These are phyloP conservation scores for Fusarium devonianum DNA, from an alignment of 2,329 filamentous ascomycete genomes.

Conservation along the genomic window DNA sequence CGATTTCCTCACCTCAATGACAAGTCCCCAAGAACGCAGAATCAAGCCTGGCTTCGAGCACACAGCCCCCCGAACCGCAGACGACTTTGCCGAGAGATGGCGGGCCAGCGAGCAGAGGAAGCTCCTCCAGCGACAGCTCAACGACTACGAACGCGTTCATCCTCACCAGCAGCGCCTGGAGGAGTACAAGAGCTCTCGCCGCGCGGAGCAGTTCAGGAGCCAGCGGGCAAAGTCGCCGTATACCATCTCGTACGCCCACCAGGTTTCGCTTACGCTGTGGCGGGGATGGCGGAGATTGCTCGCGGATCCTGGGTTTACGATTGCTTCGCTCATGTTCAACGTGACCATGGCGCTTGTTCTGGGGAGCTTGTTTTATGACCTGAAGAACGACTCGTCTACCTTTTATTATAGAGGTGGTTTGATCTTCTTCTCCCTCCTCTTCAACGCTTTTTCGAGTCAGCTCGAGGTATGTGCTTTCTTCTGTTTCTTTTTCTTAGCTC, in stretches of 20 bases:
- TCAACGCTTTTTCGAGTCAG: conserved; percentile 56
- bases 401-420: conserved; percentile 57
- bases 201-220: conserved; percentile 42
- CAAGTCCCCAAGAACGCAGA: conserved; percentile 47
- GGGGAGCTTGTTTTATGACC: conserved; percentile 59
- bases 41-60: conserved; percentile 44
- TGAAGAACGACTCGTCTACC: conserved; percentile 51
- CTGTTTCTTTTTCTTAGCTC: rapidly evolving
- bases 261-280: conserved; percentile 53
- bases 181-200: conserved; percentile 33
- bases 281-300: conserved; percentile 49
- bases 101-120: conserved; percentile 38
- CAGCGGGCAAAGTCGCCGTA: conserved; percentile 56
- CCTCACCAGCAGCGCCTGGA: conserved; percentile 26
- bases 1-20: conserved; percentile 52
- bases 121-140: conserved; percentile 41
- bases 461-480: conserved; percentile 47
- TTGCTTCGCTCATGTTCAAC: conserved; percentile 52
- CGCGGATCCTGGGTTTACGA: conserved; percentile 50
- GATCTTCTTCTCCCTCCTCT: conserved; percentile 60
- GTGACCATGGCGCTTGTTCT: conserved; percentile 59
- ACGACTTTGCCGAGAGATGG: conserved; percentile 49
- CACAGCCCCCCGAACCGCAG: conserved; percentile 46
- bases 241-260: conserved; percentile 55
- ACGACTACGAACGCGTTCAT: conserved; percentile 39